phyloP scores from a whole-genome alignment of 352 stramenopile genomes.

The Globisporangium acanthophoron region DNA sequence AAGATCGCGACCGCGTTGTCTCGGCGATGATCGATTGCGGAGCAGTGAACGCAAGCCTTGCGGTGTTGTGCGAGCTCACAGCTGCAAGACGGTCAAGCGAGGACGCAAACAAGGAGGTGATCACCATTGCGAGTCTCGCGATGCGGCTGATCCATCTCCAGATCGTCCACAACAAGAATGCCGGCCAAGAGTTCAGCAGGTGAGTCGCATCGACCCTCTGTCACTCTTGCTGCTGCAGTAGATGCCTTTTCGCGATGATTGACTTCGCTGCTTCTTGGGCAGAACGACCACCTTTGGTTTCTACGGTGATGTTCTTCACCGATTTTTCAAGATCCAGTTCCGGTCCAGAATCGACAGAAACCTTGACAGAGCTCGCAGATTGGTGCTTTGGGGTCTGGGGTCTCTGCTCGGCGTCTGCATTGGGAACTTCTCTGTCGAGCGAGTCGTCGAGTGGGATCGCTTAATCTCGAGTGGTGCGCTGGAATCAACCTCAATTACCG shows the following conservation, averaged over 20 bases:
- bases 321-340: conserved; percentile 3
- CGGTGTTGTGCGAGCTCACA: conserved; percentile 28
- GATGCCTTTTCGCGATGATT: neutral
- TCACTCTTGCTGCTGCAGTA: neutral
- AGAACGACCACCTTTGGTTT: conserved; percentile 23
- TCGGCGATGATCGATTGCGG: conserved; percentile 36
- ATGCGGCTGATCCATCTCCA: conserved; percentile 12
- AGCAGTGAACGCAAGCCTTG: conserved; percentile 31
- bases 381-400: conserved; percentile 4
- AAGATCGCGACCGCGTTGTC: conserved; percentile 24
- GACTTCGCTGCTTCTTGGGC: neutral
- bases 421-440: neutral
- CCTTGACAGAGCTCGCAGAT: neutral
- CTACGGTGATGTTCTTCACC: conserved; percentile 23
- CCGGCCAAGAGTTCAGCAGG: conserved; percentile 8
- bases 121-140: neutral
- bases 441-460: neutral
- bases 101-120: neutral
- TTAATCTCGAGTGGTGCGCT: neutral
- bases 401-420: conserved; percentile 7
- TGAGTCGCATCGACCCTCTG: neutral
- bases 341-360: too few relatives aligned
- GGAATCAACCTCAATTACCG: neutral
- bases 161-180: conserved; percentile 2
- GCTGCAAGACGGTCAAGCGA: neutral